Evolutionary conservation across 441 rosid species (phyloP), one percentile per base, ranked within the genome.

Genomic region (Croton setiger): DNA sequence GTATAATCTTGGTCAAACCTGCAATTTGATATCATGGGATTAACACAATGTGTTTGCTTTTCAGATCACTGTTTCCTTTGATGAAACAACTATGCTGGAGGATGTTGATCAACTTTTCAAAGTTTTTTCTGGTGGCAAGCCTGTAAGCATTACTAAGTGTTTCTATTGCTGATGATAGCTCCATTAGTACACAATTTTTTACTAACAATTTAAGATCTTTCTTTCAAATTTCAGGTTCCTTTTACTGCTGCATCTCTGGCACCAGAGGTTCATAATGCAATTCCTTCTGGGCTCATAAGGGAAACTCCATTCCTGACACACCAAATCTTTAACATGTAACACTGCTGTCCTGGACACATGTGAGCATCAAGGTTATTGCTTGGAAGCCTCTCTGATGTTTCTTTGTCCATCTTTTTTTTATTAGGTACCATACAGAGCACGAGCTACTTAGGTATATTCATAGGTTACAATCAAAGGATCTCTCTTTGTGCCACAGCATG

Each of bases 401-500:
- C 37, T 64, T 52, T 68, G 51, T 58, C 71, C 76, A 67, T 51
- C 57, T 59, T 67, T 44, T 54, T 71, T 65, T 56, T 66, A 15
- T 66, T 73, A 90, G 97, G 89, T 88, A 84, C 80, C 98, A 92
- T 67, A 88, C 98, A 0, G 96, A 95, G 85, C 99, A 95, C 60
- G 99, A 95, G 77, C 69, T 95, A 78, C 97, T 95, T 60, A 84
- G 99, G 61, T 90, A 89, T 76, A 81, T 90, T 60, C 85, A 92
- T 78, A 81, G 72, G 82, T 79, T 94, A 66, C 87, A 86, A 76
- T 83, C 93, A 20, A 92, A 87, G 81, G 99, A 94, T 86, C 92
- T 94, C 60, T 92, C 99, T 44, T 73, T 92, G 75, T 94, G 99
- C 89, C 99, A 95, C 78, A 88, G 98, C 77, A 95, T 95, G 99